These are phyloP conservation scores for Neurospora tetrasperma DNA, from an alignment of 495 filamentous ascomycete species.

Conservation along the genomic window DNA sequence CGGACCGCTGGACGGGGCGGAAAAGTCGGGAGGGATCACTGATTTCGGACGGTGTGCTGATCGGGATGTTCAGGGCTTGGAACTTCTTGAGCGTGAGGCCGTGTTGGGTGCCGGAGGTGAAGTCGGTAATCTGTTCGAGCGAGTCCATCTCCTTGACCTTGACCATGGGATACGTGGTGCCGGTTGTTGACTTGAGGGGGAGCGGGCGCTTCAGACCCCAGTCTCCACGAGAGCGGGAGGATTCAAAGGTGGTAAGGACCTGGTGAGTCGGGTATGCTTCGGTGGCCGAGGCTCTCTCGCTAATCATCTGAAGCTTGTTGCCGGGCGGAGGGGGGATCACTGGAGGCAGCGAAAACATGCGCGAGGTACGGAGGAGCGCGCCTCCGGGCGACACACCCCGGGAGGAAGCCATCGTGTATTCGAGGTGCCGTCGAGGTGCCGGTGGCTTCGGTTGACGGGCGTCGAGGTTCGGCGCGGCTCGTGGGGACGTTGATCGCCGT, in stretches of 20 bases:
- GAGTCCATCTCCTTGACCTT: conserved; percentile 70
- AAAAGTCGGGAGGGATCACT: conserved; percentile 8
- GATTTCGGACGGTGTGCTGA: conserved; percentile 39
- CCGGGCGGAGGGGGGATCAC: conserved; percentile 35
- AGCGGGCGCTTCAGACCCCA: conserved; percentile 91
- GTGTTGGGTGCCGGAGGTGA: conserved; percentile 73
- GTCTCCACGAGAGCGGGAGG: conserved; percentile 70
- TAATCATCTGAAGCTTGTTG: conserved; percentile 26
- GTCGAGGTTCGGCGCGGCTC: neutral
- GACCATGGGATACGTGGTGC: conserved; percentile 58
- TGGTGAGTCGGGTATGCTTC: conserved; percentile 71
- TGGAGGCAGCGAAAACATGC: conserved; percentile 46
- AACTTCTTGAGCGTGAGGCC: conserved; percentile 74
- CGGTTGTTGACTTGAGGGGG: conserved; percentile 62
- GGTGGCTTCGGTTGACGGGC: neutral
- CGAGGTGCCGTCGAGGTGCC: conserved; percentile 6
- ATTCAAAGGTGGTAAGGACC: conserved; percentile 66
- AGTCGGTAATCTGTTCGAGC: conserved; percentile 85
- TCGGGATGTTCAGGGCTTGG: conserved; percentile 52
- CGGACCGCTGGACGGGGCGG: conserved; percentile 24
- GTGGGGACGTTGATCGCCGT: neutral
- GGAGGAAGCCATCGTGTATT: conserved; percentile 14
- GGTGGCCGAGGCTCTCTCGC: conserved; percentile 49
- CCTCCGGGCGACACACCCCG: conserved; percentile 47
- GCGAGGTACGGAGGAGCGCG: conserved; percentile 48